phyloP scores from a whole-genome alignment of 1,284 basidiomycete genomes.

The Chiua sp. region DNA sequence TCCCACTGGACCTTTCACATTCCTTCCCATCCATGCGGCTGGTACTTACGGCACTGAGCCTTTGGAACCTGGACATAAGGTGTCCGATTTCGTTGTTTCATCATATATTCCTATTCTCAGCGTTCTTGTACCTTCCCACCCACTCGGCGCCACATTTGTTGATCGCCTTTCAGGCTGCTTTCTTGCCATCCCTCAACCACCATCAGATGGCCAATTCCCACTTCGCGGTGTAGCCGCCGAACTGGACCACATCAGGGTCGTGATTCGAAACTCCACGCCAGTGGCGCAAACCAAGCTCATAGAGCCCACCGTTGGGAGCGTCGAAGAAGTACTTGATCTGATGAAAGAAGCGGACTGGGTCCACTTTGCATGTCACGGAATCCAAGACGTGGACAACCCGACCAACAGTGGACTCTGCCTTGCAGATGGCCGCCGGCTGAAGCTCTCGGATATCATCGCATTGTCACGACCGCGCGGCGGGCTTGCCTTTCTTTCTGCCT shows the following conservation, averaged over 20 bases:
- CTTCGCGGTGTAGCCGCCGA: constrained; percentile 11
- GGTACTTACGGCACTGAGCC: constrained; percentile 1
- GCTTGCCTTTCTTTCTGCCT: constrained; percentile 17
- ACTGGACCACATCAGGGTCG: constrained; percentile 4
- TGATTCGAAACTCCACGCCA: not conserved
- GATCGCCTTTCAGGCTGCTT: not conserved
- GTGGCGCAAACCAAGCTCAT: not conserved
- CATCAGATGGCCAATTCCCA: constrained; percentile 7
- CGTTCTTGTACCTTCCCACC: not conserved
- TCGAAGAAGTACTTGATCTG: constrained; percentile 10
- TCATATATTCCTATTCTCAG: constrained; percentile 17
- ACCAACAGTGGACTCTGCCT: constrained; percentile 13
- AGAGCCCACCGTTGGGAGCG: constrained; percentile 12
- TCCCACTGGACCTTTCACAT: constrained; percentile 16
- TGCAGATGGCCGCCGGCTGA: constrained; percentile 8
- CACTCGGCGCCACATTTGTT: not conserved
- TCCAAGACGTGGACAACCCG: constrained; percentile 9
- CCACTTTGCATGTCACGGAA: constrained; percentile 15
- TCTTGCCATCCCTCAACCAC: constrained; percentile 13
- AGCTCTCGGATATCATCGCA: constrained; percentile 13
- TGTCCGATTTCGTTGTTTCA: constrained; percentile 10
- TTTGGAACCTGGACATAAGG: constrained; percentile 3
- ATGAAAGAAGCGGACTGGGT: constrained; percentile 15
- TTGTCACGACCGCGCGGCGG: constrained; percentile 14
- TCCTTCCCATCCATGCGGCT: constrained; percentile 16